Evolutionary conservation across 2,329 filamentous ascomycete genomes (phyloP), one percentile per base, ranked within the genome.

Genomic region (Pestalotiopsis sp.): DNA sequence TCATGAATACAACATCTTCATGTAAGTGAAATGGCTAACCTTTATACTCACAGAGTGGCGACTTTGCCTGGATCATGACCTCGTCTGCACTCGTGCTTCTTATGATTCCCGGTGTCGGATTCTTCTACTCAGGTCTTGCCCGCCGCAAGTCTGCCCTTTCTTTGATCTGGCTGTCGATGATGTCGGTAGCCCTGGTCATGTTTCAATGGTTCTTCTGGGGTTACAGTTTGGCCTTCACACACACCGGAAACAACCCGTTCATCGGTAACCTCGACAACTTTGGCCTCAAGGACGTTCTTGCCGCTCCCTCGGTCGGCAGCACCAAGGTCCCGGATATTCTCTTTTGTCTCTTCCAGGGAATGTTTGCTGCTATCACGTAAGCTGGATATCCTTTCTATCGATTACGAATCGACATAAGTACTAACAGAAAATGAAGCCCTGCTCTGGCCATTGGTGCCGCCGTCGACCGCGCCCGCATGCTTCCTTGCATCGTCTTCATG

Each of bases 191-290:
- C 12, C 89, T 97, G 72, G 89, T 94, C 70, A 91, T 90, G 64
- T 97, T 97, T 82, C 93, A 97, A 78, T 97, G 94, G 94, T 97
- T 97, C 85, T 95, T 97, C 85, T 97, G 94, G 94, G 94, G 94
- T 62, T 97, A 95, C 81, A 95, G 92, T 12, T 84, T 97, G 66
- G 87, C 93, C 71, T 97, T 97, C 81, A 94, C 93, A 6, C 93
- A 94, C 80, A 89, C 89, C 25, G 93, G 93, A 69, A 92, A 64
- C 64, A 70, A 91, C 73, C 86, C 86, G 72, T 97, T 90, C 83
- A 91, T 97, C 70, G 94, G 94, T 60, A 88, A 94, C 72, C 85
- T 97, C 62, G 85, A 88, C 73, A 95, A 97, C 85, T 91, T 97
- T 75, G 94, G 93, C 41, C 88, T 97, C 74, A 92, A 87, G 81